These are phyloP conservation scores for Kuraishia capsulata DNA, from an alignment of 805 yeast species.

Conservation along the genomic window DNA sequence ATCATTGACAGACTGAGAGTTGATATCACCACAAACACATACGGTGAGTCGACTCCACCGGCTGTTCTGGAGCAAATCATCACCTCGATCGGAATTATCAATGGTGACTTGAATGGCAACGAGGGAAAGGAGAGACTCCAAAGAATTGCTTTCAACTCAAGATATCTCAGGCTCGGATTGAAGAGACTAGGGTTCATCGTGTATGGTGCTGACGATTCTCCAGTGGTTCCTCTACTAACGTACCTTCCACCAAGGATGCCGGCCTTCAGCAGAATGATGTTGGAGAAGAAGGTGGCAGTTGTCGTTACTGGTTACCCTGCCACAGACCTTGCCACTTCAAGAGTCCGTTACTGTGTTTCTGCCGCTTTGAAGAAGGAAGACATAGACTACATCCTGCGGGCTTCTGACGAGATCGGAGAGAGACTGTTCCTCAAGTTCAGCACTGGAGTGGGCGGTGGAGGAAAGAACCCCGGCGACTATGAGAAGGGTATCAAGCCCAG, in stretches of 20 bases:
- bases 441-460: constrained; percentile 66
- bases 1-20: constrained; percentile 69
- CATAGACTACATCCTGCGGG: constrained; percentile 68
- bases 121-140: constrained; percentile 88
- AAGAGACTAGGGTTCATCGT: constrained; percentile 91
- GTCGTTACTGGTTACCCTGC: constrained; percentile 98
- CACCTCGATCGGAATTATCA: constrained; percentile 68
- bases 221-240: constrained; percentile 82
- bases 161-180: constrained; percentile 85
- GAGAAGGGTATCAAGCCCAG: constrained; percentile 51
- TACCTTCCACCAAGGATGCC: constrained; percentile 95
- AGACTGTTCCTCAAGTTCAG: constrained; percentile 64
- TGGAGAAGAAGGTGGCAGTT: constrained; percentile 76
- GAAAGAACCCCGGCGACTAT: constrained; percentile 42
- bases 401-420: constrained; percentile 74
- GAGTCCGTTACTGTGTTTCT: constrained; percentile 90
- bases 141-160: constrained; percentile 91
- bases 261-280: constrained; percentile 75
- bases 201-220: constrained; percentile 93
- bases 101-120: constrained; percentile 80
- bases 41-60: constrained; percentile 85
- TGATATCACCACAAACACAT: constrained; percentile 61
- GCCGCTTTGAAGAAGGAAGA: constrained; percentile 91
- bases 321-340: constrained; percentile 80
- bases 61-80: constrained; percentile 85